Conservation (phyloP, 768 basidiomycete species). For the Tephrocybe sp. region DNA sequence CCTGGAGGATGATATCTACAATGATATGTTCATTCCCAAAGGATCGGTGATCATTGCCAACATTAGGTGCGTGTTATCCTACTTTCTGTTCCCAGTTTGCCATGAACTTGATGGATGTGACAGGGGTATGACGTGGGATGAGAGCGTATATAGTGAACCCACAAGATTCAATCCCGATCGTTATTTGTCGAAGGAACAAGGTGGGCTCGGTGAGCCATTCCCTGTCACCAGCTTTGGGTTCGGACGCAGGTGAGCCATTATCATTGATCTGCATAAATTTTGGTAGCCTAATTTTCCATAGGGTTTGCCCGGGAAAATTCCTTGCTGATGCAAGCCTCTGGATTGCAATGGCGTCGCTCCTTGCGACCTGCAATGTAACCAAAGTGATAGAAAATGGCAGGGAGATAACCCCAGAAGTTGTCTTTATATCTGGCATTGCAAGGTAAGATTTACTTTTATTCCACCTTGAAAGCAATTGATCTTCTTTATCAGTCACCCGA, state of each 20-base stretch:
- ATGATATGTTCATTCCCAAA: conserved; percentile 36
- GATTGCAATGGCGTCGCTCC: conserved; percentile 25
- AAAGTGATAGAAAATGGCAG: conserved; percentile 10
- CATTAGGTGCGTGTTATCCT: conserved; percentile 13
- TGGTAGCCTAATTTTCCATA: conserved; percentile 4
- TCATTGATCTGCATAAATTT: neutral
- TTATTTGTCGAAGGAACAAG: conserved; percentile 18
- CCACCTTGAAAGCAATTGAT: neutral
- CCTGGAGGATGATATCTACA: conserved; percentile 26
- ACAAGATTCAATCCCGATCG: conserved; percentile 25
- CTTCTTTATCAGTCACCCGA: conserved; percentile 21
- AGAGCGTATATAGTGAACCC: conserved; percentile 22
- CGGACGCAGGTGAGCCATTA: conserved; percentile 21
- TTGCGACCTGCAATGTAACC: conserved; percentile 27
- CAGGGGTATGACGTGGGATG: conserved; percentile 27
- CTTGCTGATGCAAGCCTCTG: conserved; percentile 41
- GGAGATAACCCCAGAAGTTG: conserved; percentile 27
- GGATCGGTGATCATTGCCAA: conserved; percentile 29
- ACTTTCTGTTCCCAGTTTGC: neutral
- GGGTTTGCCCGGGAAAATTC: conserved; percentile 37
- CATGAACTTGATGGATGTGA: neutral
- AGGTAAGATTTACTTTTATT: conserved; percentile 18
- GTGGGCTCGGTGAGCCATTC: conserved; percentile 23
- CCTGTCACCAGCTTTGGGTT: conserved; percentile 25
- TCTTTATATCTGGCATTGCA: conserved; percentile 28